phyloP scores from a whole-genome alignment of 192 early-diverging fungal genomes.

The Umbelopsis isabellina region DNA sequence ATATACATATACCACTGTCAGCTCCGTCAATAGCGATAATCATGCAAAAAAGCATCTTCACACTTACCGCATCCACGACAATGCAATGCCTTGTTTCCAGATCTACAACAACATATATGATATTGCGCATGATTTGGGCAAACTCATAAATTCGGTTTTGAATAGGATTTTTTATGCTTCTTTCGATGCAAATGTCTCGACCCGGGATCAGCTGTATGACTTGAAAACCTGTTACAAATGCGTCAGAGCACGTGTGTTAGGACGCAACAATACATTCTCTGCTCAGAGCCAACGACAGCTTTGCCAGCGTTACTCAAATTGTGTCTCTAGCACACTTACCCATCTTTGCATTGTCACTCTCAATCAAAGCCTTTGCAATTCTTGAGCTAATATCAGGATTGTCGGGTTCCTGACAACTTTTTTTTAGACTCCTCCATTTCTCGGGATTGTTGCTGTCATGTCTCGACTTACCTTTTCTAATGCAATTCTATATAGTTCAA shows the following conservation, averaged over 20 bases:
- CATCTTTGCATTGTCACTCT: constrained; percentile 59
- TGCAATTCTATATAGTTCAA: constrained; percentile 47
- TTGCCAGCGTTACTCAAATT: too few relatives aligned
- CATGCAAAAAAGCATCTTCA: too few relatives aligned
- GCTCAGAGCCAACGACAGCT: too few relatives aligned
- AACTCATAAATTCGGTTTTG: constrained; percentile 76
- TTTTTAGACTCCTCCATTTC: not conserved
- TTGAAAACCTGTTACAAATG: constrained; percentile 43
- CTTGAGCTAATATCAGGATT: constrained; percentile 50
- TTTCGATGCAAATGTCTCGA: constrained; percentile 64
- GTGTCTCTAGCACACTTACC: constrained; percentile 28
- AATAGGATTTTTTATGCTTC: constrained; percentile 64
- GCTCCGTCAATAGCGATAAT: not conserved
- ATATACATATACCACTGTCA: not conserved
- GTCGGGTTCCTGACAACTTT: constrained; percentile 45
- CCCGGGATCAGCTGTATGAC: constrained; percentile 75
- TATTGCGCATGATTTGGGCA: constrained; percentile 85
- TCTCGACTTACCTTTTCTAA: constrained; percentile 33
- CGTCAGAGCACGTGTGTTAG: not conserved
- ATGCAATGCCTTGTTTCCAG: constrained; percentile 67
- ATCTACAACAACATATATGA: constrained; percentile 82
- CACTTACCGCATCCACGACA: constrained; percentile 78
- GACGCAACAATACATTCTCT: not conserved
- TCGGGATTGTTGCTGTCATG: not conserved
- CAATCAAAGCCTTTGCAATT: constrained; percentile 56